Base-by-base conservation (phyloP, 1,139 yeast species). In the Pichia sp. region DNA sequence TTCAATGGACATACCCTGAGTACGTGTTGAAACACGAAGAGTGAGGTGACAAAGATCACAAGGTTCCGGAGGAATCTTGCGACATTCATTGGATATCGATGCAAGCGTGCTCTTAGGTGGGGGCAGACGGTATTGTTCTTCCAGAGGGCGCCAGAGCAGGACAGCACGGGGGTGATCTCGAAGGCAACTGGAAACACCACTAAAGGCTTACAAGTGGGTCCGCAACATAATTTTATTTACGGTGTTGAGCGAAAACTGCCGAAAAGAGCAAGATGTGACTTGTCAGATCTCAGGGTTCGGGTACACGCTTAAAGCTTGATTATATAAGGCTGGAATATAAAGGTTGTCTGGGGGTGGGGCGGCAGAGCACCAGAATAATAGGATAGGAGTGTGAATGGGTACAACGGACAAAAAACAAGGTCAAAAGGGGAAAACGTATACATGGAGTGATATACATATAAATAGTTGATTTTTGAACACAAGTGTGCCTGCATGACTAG, bases 1-100 rank as follows among this genome's bases (percentile, higher is more conserved):
- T 41, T 36, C 10, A 49, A 23, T 10, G 59, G 59, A 45, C 59
- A 57, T 2, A 16, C 15, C 11, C 40, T 50, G 19, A 45, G 47
- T 8, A 57, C 42, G 16, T 57, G 59, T 31, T 42, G 51, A 23
- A 52, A n/a, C 10, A 50, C 38, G 42, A 52, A 57, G 10, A 47
- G n/a, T 3, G 54, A 41, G 8, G 49, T 11, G 8, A 45, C 26
- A 19, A 55, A 38, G 8, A 55, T 4, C 13, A 53, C 13, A 10
- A 55, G 15, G 41, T 31, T 48, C 29, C 58, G 26, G 11, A 55
- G n/a, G 16, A 51, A 31, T 36, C 51, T 29, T 3, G 41, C 15
- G 4, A 55, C 10, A 16, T 53, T 55, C 58, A 55, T 55, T 50
- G 29, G 36, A 13, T 34, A 32, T 16, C 23, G 29, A 26, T 34